Evolutionary conservation across 352 stramenopile genomes (phyloP), one percentile per base, ranked within the genome.

Genomic region (Pythium guiyangense): DNA sequence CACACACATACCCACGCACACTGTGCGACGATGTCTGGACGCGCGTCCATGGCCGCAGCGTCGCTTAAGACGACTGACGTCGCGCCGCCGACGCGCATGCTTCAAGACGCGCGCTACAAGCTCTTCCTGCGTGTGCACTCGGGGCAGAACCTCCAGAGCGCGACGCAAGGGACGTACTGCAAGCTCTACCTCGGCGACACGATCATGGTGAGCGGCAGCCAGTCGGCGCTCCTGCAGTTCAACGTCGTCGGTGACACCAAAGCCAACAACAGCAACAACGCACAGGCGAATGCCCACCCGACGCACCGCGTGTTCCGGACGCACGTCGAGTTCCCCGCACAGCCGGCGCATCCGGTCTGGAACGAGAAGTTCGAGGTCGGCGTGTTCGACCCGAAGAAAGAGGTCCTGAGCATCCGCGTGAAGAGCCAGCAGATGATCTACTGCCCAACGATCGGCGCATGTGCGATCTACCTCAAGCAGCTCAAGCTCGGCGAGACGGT

Each of bases 301-400:
- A 68, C 70, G 6, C 74, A 87, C 54, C 73, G 67, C 55, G 69
- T 64, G 4, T 88, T 82, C 59, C 74, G 76, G 66, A 90, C 80
- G 34, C 85, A 84, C 59, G 64, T 87, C 47, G 64, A 73, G 35
- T 62, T 55, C 37, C 69, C 64, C 34, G 57, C 57, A 15, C 52
- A 62, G 34, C 67, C 57, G 6, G 63, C 62, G 12, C 69, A 70
- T 34, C 74, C 77, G n/a, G 54, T 86, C 39, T 91, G 81, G 81
- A 91, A 89, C 54, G 70, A 91, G 39, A 89, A 91, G 69, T 87
- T 91, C 27, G 69, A 89, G 50, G n/a, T n/a, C n/a, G n/a, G n/a
- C n/a, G n/a, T n/a, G n/a, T n/a, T n/a, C n/a, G n/a, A n/a, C n/a
- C n/a, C n/a, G n/a, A n/a, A n/a, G n/a, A n/a, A n/a, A n/a, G n/a